Evolutionary conservation across 2,329 filamentous ascomycete genomes (phyloP), one percentile per base, ranked within the genome.

Genomic region (Sclerotinia sclerotiorum): DNA sequence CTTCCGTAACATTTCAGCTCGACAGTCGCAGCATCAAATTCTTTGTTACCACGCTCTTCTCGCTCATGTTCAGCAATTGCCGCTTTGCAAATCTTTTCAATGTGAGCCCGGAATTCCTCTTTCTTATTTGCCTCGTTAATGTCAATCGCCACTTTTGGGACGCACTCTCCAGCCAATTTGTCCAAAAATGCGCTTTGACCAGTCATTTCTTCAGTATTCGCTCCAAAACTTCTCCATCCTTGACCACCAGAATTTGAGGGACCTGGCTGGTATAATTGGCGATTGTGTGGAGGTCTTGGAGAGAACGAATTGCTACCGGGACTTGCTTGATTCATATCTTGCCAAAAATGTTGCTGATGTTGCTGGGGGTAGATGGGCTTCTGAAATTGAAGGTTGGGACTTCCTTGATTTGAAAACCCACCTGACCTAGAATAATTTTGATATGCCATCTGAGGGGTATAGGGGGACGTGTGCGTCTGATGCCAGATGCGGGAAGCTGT

Each of bases 1-100:
- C 93, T 96, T 6, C 93, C 93, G 76, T 95, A 96, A 74, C 90
- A 92, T 73, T 87, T 87, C 19, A 96, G 82, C 65, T 87, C 82
- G n/a, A 94, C 84, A 64, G 85, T 85, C 13, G 80, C 76, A 32
- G 83, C 76, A 21, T 83, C 80, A 68, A 90, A 88, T 7, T 78
- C 74, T 57, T 81, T 77, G 11, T 84, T 79, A 0, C 70, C 69
- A 5, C 79, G 71, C 24, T 79, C 76, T n/a, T 79, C 75, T 13
- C 74, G 70, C 72, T 90, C 88, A 71, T 86, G 80, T 11, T 81
- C 77, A 7, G 80, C 76, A 62, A 93, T 85, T 1, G 85, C 84
- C 65, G 85, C 78, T 65, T 84, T 85, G 71, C 90, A 90, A 29
- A 91, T 84, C 11, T 78, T 73, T 76, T 94, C 88, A 21, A 96